Percentiles rank a stretch among this genome's conserved stretches.
Conservation (phyloP, 257 asterid genomes). For the Sherardia arvensis region DNA sequence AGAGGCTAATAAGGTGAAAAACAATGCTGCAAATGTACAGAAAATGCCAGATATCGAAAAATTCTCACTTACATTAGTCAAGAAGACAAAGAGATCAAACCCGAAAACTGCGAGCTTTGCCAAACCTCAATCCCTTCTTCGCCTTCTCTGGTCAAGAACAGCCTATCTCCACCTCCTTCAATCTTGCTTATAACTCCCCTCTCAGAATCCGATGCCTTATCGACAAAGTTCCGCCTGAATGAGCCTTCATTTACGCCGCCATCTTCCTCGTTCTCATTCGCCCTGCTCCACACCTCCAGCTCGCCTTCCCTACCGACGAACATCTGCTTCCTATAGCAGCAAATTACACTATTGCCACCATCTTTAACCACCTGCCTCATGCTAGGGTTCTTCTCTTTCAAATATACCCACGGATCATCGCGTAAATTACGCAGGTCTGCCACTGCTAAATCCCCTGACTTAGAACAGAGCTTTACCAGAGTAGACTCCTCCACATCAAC, state of each 20-base stretch:
- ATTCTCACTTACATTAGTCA: constrained; percentile 17
- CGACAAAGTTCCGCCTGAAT: not conserved
- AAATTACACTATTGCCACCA: constrained; percentile 37
- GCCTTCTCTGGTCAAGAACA: constrained; percentile 67
- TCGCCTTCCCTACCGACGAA: constrained; percentile 82
- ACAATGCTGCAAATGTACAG: not conserved
- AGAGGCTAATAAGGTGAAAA: not conserved
- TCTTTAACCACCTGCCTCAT: constrained; percentile 45
- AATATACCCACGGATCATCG: constrained; percentile 90
- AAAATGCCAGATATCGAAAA: not conserved
- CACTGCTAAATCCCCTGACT: constrained; percentile 82
- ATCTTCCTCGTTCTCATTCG: constrained; percentile 29
- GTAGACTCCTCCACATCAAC: constrained; percentile 44
- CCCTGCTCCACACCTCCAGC: constrained; percentile 86
- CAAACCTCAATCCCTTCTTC: constrained; percentile 93
- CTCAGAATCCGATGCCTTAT: constrained; percentile 35
- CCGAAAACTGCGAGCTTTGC: constrained; percentile 67
- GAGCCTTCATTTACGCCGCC: not conserved
- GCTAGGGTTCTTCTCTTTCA: constrained; percentile 83
- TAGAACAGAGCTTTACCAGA: constrained; percentile 77
- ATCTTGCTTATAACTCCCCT: constrained; percentile 72
- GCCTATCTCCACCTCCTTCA: constrained; percentile 87
- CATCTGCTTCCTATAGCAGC: constrained; percentile 67
- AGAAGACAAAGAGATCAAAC: constrained; percentile 34
- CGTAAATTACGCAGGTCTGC: constrained; percentile 69